Evolutionary conservation across 2,329 filamentous ascomycete genomes (phyloP).

Genomic region (Botrytis sinoallii): DNA sequence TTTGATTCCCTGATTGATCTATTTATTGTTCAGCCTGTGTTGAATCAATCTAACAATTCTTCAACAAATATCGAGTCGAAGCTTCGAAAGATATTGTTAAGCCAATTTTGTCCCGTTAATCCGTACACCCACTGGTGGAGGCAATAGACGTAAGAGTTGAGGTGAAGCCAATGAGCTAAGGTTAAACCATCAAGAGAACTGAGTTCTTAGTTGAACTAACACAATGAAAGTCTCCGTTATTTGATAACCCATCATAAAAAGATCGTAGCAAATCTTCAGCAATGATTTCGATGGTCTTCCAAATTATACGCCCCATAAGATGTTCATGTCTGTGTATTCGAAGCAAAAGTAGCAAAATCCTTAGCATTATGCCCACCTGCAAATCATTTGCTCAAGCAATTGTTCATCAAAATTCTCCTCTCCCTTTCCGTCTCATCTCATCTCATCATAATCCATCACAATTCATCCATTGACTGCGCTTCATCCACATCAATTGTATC

Average conservation of each 20-base stretch:
- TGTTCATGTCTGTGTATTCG: neutral
- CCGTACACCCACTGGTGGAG: neutral
- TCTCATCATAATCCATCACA: too few relatives aligned
- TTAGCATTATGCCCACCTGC: neutral
- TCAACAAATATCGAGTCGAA: too few relatives aligned
- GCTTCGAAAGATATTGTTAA: too few relatives aligned
- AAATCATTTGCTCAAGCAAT: neutral
- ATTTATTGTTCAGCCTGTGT: too few relatives aligned
- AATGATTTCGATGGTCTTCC: rapidly evolving
- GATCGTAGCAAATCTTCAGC: neutral
- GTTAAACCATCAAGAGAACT: neutral
- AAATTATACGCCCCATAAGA: neutral
- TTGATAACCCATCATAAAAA: neutral
- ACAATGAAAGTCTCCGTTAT: neutral
- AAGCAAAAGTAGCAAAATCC: neutral
- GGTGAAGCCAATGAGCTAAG: neutral
- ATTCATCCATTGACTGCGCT: neutral
- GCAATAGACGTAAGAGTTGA: neutral
- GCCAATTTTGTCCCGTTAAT: too few relatives aligned
- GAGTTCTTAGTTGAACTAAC: neutral
- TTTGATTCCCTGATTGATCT: too few relatives aligned
- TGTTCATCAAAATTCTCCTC: neutral
- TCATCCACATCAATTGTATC: neutral
- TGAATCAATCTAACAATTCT: too few relatives aligned
- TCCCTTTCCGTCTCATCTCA: neutral